Percentiles rank a stretch among this genome's conserved stretches.
phyloP scores from a whole-genome alignment of 2,329 filamentous ascomycete species.

The Pseudogymnoascus sp. region DNA sequence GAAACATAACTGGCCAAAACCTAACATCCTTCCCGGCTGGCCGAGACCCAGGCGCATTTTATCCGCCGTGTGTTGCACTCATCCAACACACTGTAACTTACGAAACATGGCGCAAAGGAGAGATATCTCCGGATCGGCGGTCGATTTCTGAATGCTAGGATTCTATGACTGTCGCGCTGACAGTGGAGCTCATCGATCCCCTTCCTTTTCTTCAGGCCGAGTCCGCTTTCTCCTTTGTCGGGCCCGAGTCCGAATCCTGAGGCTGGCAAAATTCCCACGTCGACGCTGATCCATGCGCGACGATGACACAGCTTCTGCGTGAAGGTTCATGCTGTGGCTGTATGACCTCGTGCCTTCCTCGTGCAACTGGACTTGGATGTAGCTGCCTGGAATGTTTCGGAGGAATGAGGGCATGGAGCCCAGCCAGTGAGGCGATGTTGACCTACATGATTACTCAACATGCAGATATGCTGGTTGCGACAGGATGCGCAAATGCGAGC shows the following conservation, averaged over 20 bases:
- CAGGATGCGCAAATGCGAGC: not conserved
- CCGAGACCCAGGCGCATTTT: constrained; percentile 2
- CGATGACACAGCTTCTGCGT: not conserved
- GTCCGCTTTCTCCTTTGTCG: not conserved
- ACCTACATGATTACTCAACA: not conserved
- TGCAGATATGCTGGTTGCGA: not conserved
- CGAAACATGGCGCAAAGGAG: not conserved
- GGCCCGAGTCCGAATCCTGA: not conserved
- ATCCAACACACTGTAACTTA: not conserved
- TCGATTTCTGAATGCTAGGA: not conserved
- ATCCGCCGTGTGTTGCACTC: not conserved
- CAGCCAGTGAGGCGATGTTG: not conserved
- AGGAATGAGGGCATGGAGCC: not conserved
- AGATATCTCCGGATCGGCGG: not conserved
- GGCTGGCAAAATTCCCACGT: not conserved
- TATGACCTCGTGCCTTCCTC: not conserved
- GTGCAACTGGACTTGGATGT: not conserved
- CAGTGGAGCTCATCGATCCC: not conserved
- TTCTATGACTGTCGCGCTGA: not conserved
- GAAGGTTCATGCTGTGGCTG: constrained; percentile 3
- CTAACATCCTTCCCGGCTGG: not conserved
- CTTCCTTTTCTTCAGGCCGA: not conserved
- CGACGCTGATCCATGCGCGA: not conserved
- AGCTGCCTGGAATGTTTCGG: not conserved
- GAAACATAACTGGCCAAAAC: not conserved